A percentile compares a stretch with the other conserved stretches of the same genome.
Conservation (phyloP, 2,329 filamentous ascomycete genomes). For the Colletotrichum agaves region DNA sequence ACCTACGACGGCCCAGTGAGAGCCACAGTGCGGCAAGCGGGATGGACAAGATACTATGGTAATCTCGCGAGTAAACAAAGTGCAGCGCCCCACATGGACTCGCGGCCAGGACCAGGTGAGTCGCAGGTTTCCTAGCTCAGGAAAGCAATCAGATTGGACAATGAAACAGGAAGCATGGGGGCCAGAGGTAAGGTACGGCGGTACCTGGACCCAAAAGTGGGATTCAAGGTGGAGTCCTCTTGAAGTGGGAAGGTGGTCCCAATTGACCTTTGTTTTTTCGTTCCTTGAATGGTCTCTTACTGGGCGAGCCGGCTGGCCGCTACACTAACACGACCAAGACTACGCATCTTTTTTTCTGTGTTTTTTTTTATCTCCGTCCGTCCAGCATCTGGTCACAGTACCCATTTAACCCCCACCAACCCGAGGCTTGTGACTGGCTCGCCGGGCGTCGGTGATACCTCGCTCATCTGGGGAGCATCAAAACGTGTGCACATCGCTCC, state of each 20-base stretch:
- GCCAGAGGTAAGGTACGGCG: conserved; percentile 18
- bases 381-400: neutral
- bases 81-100: conserved; percentile 30
- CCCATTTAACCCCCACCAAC: conserved; percentile 14
- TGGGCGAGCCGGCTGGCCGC: conserved; percentile 19
- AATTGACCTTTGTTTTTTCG: conserved; percentile 12
- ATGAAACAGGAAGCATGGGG: conserved; percentile 23
- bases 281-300: neutral
- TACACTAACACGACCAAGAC: neutral
- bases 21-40: conserved; percentile 21
- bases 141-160: conserved; percentile 1
- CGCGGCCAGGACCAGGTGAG: conserved; percentile 34
- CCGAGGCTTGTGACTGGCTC: conserved; percentile 24
- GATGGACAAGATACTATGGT: conserved; percentile 9
- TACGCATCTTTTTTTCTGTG: conserved; percentile 6
- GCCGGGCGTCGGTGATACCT: conserved; percentile 35
- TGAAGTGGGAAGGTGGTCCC: conserved; percentile 25
- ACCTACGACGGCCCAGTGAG: neutral
- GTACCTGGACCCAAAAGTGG: conserved; percentile 22
- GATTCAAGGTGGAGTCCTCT: conserved; percentile 6
- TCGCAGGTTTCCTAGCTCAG: conserved; percentile 31
- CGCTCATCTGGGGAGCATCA: conserved; percentile 31
- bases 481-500: neutral
- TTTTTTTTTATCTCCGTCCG: neutral
- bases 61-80: conserved; percentile 38